phyloP scores from a whole-genome alignment of 23 red algal genomes.

The Agarophyton chilense region DNA sequence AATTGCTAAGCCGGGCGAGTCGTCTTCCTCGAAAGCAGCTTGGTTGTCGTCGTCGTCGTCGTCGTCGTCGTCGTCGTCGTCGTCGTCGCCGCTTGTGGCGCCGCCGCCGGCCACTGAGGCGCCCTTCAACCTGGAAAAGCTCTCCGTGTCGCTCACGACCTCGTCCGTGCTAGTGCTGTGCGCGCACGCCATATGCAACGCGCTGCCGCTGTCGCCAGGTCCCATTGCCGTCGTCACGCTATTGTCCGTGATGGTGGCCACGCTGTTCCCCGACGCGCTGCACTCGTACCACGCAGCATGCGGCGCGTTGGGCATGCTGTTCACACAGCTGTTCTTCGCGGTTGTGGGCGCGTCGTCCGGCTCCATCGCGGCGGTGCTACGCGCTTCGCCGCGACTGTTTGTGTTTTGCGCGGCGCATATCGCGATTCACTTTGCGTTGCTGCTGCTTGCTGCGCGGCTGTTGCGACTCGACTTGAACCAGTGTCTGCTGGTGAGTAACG shows the following conservation, averaged over 20 bases:
- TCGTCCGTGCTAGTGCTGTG: not conserved
- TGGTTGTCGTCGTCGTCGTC: not conserved
- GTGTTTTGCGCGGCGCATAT: conserved; percentile 76
- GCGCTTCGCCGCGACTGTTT: conserved; percentile 67
- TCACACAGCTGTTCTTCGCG: conserved; percentile 93
- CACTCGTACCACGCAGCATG: conserved; percentile 30
- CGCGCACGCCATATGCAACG: conserved; percentile 1
- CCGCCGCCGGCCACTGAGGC: not conserved
- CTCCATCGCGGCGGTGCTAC: conserved; percentile 50
- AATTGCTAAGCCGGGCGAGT: conserved; percentile 38
- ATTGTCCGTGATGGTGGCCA: conserved; percentile 62
- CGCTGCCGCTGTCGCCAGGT: conserved; percentile 26
- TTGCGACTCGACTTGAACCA: conserved; percentile 43
- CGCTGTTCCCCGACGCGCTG: conserved; percentile 48
- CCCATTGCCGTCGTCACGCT: conserved; percentile 65
- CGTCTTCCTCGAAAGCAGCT: no score
- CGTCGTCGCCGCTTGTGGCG: not conserved
- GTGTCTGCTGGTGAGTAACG: conserved; percentile 79
- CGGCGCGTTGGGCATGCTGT: conserved; percentile 48
- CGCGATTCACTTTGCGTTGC: conserved; percentile 58
- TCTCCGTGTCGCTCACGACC: not conserved
- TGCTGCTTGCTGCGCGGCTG: conserved; percentile 18
- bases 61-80: not conserved
- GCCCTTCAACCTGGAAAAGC: conserved; percentile 17
- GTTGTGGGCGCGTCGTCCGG: conserved; percentile 68